Evolutionary conservation across 2,329 filamentous ascomycete species (phyloP), one percentile per base, ranked within the genome.

Genomic region (Venturia carpophila): DNA sequence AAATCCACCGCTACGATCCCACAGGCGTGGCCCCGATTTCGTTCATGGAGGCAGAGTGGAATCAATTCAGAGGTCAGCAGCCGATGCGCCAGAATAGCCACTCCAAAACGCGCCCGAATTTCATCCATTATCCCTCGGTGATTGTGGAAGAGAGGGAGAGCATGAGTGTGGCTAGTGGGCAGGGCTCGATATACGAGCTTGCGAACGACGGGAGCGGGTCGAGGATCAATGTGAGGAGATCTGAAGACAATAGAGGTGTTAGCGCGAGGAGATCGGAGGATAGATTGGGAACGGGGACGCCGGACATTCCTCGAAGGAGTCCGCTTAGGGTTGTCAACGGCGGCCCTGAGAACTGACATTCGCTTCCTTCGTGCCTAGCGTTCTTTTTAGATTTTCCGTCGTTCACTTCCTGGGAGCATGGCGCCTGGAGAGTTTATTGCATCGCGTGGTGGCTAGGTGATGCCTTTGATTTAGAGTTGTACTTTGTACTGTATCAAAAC

Each of bases 11-110:
- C 30, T 58, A 58, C 19, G 52, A 58, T 58, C 4, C 52, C 19
- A 34, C 52, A 1, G 27, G 27, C 2, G 52, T 58, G 1, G 52
- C 52, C 1, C 52, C 52, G 6, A 34, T 37, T 5, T 37, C 52
- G 6, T 58, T 58, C 19, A 58, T 58, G 52, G 30, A 58, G 17
- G 52, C 52, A 21, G 52, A 58, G 19, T 58, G 52, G 52, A 58
- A 58, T 37, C 52, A 58, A 34, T 11, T 58, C 15, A 58, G 52
- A 19, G 27, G 52, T 15, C 52, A 58, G 19, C 52, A 58, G 15
- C 52, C 52, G 2, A 58, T 58, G 52, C 52, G 52, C 15, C 52
- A 58, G 19, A 58, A 58, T n/a, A 58, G 52, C 30, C 9, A 58
- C 13, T 37, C 52, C 3, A 58, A 37, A 58, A 15, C 47, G 21